Evolutionary conservation across 2,329 filamentous ascomycete genomes (phyloP), one percentile per base, ranked within the genome.

Genomic region (Colletotrichum cereale): DNA sequence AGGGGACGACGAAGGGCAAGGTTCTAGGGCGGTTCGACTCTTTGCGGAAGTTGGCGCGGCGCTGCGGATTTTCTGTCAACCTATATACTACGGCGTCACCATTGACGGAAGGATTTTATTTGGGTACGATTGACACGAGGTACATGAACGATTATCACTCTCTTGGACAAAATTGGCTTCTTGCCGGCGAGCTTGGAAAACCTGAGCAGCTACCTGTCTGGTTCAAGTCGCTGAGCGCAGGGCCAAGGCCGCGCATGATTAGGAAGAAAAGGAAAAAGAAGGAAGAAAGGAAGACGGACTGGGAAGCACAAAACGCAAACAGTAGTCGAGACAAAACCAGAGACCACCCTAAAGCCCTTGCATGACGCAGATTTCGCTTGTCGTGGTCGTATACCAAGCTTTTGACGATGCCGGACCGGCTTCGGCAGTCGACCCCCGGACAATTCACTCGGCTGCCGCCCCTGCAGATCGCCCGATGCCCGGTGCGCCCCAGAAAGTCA

Each of bases 101-200:
- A 56, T 50, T 38, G 61, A 71, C 42, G 50, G 62, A 53, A 57
- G 62, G 71, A 62, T 44, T 67, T 67, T 67, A 44, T 53, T 48
- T 44, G 26, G 67, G 53, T 56, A 73, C 58, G 71, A 73, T 63
- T 72, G 71, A 73, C 38, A 73, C 58, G 71, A 73, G 44, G 67
- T 42, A 67, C 58, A 73, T 72, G 67, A 73, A 63, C 53, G 58
- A 64, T 53, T 70, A 42, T 61, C 62, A 64, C 34, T 63, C 47
- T 55, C 42, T 67, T 55, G 31, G 48, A 67, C 58, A 62, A 55
- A 31, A 36, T 62, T 62, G 18, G 52, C 64, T 62, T 69, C 53
- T 69, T 70, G 40, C 66, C 55, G 29, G 66, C 34, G 34, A 50
- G 57, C 31, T 67, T 50, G 50, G n/a, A 42, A 42, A 36, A 21